Percentiles rank a stretch among this genome's conserved stretches.
These are phyloP conservation scores for Gonapodya prolifera DNA, from an alignment of 192 early-diverging fungal species.

Conservation along the genomic window DNA sequence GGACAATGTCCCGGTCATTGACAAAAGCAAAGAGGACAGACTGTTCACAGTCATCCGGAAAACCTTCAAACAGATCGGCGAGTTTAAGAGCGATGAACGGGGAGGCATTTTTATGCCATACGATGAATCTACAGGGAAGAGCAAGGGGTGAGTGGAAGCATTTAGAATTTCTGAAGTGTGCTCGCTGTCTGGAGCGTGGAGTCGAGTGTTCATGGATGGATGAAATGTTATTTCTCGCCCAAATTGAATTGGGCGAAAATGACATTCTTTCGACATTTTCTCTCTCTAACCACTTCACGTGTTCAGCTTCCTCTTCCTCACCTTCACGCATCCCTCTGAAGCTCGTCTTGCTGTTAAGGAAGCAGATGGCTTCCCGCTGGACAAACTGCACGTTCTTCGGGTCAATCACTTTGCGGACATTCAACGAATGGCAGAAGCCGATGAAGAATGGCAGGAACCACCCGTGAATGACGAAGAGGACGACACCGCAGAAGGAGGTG, in stretches of 20 bases:
- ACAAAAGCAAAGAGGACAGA: conserved; percentile 73
- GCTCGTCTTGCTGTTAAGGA: conserved; percentile 65
- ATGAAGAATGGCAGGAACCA: conserved; percentile 66
- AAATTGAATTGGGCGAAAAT: too few species aligned
- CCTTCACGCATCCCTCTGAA: conserved; percentile 76
- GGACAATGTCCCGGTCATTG: conserved; percentile 82
- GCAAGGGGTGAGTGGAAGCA: conserved; percentile 57
- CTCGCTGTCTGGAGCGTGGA: too few species aligned
- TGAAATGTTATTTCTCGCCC: too few species aligned
- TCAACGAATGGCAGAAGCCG: conserved; percentile 60
- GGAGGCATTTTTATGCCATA: conserved; percentile 81
- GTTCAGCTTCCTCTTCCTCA: conserved; percentile 75
- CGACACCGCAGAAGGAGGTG: neutral
- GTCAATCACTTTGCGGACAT: conserved; percentile 90
- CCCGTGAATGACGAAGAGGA: conserved; percentile 23
- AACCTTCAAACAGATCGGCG: conserved; percentile 67
- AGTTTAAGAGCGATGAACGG: conserved; percentile 46
- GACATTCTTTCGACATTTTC: too few species aligned
- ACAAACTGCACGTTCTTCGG: conserved; percentile 63
- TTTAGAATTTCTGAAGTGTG: neutral
- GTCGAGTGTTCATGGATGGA: too few species aligned
- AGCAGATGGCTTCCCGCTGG: conserved; percentile 65
- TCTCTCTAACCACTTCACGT: neutral
- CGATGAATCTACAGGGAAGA: conserved; percentile 50
- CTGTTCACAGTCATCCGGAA: conserved; percentile 58